Evolutionary conservation across 768 basidiomycete genomes (phyloP).

Genomic region (Naganishia antarctica): DNA sequence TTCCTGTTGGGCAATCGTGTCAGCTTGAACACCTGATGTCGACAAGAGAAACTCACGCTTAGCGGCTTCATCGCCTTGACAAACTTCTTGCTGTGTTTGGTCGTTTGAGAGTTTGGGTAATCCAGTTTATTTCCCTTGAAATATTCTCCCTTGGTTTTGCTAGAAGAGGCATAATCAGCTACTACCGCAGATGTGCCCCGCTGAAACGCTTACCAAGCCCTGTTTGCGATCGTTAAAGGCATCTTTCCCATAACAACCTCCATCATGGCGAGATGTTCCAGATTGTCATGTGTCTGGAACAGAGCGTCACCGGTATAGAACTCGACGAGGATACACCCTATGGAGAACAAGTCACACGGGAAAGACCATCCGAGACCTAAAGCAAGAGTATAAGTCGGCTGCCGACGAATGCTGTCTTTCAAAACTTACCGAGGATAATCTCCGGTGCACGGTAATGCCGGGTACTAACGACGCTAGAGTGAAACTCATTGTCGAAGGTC

Average conservation of each 20-base stretch:
- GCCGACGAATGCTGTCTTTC: background rate
- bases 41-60: conserved; percentile 55
- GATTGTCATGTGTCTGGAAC: conserved; percentile 99
- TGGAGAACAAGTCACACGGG: conserved; percentile 95
- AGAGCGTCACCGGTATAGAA: conserved; percentile 95
- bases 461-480: conserved; percentile 95
- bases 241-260: conserved; percentile 98
- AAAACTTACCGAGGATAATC: conserved; percentile 83
- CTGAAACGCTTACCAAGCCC: conserved; percentile 39
- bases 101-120: conserved; percentile 84
- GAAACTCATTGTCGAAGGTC: conserved; percentile 95
- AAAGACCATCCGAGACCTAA: conserved; percentile 97
- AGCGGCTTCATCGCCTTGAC: conserved; percentile 77
- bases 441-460: conserved; percentile 98
- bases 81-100: conserved; percentile 87
- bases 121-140: conserved; percentile 82
- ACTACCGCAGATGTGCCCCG: background rate
- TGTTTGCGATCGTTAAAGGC: conserved; percentile 68
- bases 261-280: conserved; percentile 99
- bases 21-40: conserved; percentile 16
- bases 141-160: conserved; percentile 73
- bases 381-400: background rate
- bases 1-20: conserved; percentile 56
- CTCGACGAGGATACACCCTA: conserved; percentile 97
- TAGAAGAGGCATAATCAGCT: conserved; percentile 53